Conservation (phyloP, 1,284 basidiomycete species). For the Naganishia sp. region DNA sequence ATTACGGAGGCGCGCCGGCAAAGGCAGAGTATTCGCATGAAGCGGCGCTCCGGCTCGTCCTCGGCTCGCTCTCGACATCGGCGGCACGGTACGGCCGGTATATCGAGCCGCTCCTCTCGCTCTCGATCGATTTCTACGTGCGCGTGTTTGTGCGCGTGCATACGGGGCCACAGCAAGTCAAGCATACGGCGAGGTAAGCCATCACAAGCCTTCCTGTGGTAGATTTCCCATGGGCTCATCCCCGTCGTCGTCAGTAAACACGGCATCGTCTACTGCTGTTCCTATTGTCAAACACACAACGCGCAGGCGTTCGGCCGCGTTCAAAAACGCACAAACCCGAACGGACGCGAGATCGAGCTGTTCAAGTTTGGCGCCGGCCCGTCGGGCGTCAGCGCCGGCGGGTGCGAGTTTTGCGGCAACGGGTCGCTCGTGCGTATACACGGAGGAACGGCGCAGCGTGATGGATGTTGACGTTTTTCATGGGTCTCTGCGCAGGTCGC, state of each 20-base stretch:
- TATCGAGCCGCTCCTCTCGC: constrained; percentile 84
- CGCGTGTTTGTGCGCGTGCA: constrained; percentile 84
- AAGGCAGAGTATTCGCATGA: constrained; percentile 95
- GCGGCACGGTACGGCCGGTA: constrained; percentile 90
- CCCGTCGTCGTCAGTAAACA: constrained; percentile 64
- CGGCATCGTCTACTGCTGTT: constrained; percentile 77
- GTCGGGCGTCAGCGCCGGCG: constrained; percentile 43
- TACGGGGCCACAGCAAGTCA: constrained; percentile 79
- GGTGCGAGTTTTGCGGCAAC: constrained; percentile 80
- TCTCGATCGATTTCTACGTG: constrained; percentile 98
- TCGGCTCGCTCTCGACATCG: constrained; percentile 79
- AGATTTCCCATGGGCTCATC: background rate
- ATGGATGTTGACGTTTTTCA: background rate
- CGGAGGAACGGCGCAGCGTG: background rate
- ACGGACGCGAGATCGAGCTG: constrained; percentile 59
- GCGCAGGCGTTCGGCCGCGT: constrained; percentile 75
- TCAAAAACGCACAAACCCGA: constrained; percentile 56
- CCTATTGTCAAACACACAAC: constrained; percentile 74
- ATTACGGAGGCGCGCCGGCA: constrained; percentile 91
- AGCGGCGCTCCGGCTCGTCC: constrained; percentile 82
- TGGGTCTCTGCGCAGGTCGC: constrained; percentile 61
- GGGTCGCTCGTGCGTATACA: constrained; percentile 63
- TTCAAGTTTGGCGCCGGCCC: constrained; percentile 78
- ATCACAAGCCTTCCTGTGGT: background rate
- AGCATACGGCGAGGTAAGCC: constrained; percentile 71